These are phyloP conservation scores for Phialophora verrucosa DNA, from an alignment of 2,329 filamentous ascomycete genomes.

Conservation along the genomic window DNA sequence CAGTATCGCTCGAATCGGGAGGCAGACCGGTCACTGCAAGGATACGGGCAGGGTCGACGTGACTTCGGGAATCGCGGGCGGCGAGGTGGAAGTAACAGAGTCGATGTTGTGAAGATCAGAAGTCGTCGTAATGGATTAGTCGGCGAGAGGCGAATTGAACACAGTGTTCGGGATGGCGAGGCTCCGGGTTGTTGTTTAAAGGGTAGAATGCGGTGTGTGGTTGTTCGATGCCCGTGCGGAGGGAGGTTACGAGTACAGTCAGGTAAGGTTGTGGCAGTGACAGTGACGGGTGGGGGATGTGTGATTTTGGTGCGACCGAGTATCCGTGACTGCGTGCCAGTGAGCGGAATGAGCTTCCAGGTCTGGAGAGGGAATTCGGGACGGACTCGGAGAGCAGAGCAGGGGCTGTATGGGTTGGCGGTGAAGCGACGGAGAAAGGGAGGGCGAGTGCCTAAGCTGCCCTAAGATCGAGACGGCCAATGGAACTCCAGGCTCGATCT, in stretches of 20 bases:
- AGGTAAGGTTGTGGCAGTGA: conserved; percentile 19
- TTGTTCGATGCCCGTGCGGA: conserved; percentile 10
- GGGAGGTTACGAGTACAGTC: conserved; percentile 14
- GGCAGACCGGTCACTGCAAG: neutral
- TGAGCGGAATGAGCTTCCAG: conserved; percentile 2
- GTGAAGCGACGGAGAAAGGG: neutral
- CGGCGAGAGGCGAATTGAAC: conserved; percentile 11
- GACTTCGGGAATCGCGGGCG: neutral
- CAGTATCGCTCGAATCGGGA: conserved; percentile 1
- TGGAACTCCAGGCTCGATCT: conserved; percentile 9
- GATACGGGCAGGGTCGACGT: neutral
- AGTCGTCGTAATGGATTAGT: conserved; percentile 12
- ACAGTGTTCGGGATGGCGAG: conserved; percentile 19
- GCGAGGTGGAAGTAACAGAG: conserved; percentile 7
- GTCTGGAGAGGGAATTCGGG: neutral
- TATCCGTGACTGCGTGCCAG: conserved; percentile 12
- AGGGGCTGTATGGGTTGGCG: conserved; percentile 12
- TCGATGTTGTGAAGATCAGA: conserved; percentile 6
- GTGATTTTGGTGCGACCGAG: conserved; percentile 11
- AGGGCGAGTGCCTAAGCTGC: neutral
- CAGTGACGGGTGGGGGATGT: conserved; percentile 10
- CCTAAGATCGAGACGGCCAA: conserved; percentile 18
- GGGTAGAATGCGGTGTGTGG: conserved; percentile 18
- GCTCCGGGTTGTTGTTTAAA: conserved; percentile 20
- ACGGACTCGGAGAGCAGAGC: conserved; percentile 1